phyloP scores from a whole-genome alignment of 1,139 yeast species.

The Geotrichum restrictum region DNA sequence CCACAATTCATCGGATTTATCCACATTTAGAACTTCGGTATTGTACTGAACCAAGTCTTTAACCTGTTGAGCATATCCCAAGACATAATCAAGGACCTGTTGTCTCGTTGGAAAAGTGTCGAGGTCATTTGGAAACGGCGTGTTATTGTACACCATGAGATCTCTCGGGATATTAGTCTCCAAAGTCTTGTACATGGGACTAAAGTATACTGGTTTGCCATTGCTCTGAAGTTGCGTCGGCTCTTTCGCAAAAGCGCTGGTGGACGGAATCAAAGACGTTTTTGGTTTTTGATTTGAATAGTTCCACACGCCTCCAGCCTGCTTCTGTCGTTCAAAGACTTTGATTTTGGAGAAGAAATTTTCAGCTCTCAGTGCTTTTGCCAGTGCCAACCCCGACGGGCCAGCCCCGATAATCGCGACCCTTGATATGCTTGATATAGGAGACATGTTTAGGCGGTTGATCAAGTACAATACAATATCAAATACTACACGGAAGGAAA shows the following conservation, averaged over 20 bases:
- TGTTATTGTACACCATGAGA: slow-evolving; percentile 54
- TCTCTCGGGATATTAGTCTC: slow-evolving; percentile 61
- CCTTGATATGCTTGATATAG: slow-evolving; percentile 11
- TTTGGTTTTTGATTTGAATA: slow-evolving; percentile 24
- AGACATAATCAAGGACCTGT: slow-evolving; percentile 49
- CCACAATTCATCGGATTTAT: slow-evolving; percentile 43
- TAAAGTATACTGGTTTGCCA: slow-evolving; percentile 35
- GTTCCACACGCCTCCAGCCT: slow-evolving; percentile 55
- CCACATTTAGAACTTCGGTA: slow-evolving; percentile 40
- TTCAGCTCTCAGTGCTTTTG: slow-evolving; percentile 52
- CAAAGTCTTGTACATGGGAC: slow-evolving; percentile 49
- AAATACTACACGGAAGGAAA: no score
- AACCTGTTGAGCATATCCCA: slow-evolving; percentile 45
- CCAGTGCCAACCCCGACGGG: slow-evolving; percentile 59
- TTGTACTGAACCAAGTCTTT: slow-evolving; percentile 39
- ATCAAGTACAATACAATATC: no score
- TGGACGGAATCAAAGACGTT: slow-evolving; percentile 27
- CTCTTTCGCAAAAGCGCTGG: slow-evolving; percentile 25
- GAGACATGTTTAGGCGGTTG: no score
- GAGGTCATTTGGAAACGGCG: slow-evolving; percentile 44
- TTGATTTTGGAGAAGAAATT: slow-evolving; percentile 44
- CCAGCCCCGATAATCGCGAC: slow-evolving; percentile 55
- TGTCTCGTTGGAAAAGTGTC: slow-evolving; percentile 51
- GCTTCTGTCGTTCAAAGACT: slow-evolving; percentile 50
- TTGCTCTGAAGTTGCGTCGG: slow-evolving; percentile 23